Conservation (phyloP, 805 yeast species). For the Nakazawaea sp. region DNA sequence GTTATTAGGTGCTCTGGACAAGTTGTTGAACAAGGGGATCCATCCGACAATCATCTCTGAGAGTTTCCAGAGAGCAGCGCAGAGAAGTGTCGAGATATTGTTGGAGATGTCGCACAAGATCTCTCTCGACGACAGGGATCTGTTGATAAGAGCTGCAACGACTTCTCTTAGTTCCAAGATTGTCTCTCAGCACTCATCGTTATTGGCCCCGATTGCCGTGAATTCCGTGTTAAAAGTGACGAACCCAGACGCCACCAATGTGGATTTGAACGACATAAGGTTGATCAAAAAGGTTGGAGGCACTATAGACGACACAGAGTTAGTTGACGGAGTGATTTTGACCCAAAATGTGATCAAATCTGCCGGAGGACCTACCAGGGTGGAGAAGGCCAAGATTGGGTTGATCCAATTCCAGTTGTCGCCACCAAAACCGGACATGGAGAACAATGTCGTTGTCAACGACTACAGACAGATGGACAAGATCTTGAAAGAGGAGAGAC, state of each 20-base stretch:
- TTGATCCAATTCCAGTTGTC: constrained; percentile 90
- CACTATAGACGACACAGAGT: constrained; percentile 92
- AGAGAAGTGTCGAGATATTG: constrained; percentile 72
- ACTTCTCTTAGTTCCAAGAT: constrained; percentile 93
- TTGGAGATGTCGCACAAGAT: constrained; percentile 81
- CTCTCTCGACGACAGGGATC: constrained; percentile 73
- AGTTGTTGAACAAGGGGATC: constrained; percentile 79
- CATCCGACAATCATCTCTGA: constrained; percentile 96
- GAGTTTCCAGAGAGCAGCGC: constrained; percentile 84
- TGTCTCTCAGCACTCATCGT: constrained; percentile 83
- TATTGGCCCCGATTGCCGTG: constrained; percentile 89
- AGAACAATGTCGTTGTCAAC: constrained; percentile 92
- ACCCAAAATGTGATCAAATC: constrained; percentile 84
- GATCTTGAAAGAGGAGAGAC: constrained; percentile 95
- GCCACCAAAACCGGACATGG: constrained; percentile 97
- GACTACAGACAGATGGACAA: constrained; percentile 99
- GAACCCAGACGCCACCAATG: constrained; percentile 54
- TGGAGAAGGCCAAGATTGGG: constrained; percentile 90
- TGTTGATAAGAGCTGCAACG: constrained; percentile 84
- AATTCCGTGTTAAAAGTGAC: constrained; percentile 83
- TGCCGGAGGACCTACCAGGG: constrained; percentile 93
- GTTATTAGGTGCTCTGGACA: constrained; percentile 89
- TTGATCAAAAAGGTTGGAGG: constrained; percentile 94
- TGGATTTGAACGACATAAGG: constrained; percentile 83
- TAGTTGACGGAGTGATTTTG: constrained; percentile 88